Base-by-base conservation (phyloP, 306 rosid species). In the Abrus pulchellus region DNA sequence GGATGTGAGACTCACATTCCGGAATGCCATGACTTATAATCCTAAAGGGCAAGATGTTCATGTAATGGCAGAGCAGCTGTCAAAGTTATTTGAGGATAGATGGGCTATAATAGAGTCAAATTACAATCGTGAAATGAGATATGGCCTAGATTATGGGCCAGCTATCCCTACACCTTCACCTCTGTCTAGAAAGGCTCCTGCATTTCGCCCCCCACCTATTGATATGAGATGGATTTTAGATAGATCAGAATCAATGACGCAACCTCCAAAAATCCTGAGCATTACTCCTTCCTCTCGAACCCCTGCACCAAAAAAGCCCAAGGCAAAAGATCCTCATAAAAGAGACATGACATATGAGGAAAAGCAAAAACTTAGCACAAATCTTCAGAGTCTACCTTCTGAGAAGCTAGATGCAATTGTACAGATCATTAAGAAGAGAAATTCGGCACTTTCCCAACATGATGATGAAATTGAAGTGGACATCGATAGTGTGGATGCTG, bases 391-490 rank as follows among this genome's bases (percentile, higher is more conserved):
- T 86, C 78, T 95, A 41, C 99, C 99, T 81, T 64, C 93, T 5
- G 97, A 93, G 75, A 95, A 91, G 86, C 85, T 93, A 54, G 99
- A 93, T 83, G 87, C 90, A 36, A 87, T 95, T 89, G 86, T 95
- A 69, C 97, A 91, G 73, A 93, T 95, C 72, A 93, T 93, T 57
- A 93, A 90, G 86, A 93, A 80, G 87, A 89, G 96, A 80, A 93
- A 89, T 82, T 88, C 91, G 11, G 84, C 88, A 2, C 89, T 93
- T 12, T 60, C 68, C 63, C 99, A 93, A 74, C 91, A 91, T 55
- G 99, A 93, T 72, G 99, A 90, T 75, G 98, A 95, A 82, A 90
- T 95, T 83, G 99, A 95, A 88, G 99, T 95, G 85, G 97, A 95
- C 81, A 91, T 95, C 76, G 98, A 95, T 86, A 91, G 91, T 1